These are phyloP conservation scores for Candida oleophila DNA, from an alignment of 805 yeast species.

Conservation along the genomic window DNA sequence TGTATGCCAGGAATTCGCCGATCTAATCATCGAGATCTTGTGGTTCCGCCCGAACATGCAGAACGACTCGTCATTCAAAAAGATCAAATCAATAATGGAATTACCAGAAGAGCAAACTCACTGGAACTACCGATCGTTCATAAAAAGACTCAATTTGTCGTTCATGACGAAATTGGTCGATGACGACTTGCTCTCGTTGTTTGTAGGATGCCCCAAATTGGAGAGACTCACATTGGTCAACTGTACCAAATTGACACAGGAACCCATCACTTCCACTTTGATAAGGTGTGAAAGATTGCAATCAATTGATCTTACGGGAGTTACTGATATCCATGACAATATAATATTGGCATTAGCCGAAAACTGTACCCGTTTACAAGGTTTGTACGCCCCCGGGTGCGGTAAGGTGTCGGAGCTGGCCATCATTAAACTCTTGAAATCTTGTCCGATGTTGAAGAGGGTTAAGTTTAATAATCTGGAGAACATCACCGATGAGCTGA, in stretches of 20 bases:
- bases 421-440: conserved; percentile 52
- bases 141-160: conserved; percentile 78
- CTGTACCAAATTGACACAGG: conserved; percentile 63
- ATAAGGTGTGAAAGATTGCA: conserved; percentile 68
- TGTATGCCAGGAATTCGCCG: conserved; percentile 81
- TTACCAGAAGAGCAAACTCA: conserved; percentile 48
- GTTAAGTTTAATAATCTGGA: conserved; percentile 75
- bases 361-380: conserved; percentile 78
- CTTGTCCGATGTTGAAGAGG: conserved; percentile 76
- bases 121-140: conserved; percentile 66
- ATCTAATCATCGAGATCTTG: conserved; percentile 69
- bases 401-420: conserved; percentile 66
- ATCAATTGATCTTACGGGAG: conserved; percentile 85
- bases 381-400: conserved; percentile 86
- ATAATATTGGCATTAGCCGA: conserved; percentile 66
- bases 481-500: conserved; percentile 61
- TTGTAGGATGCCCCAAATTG: conserved; percentile 69
- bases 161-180: conserved; percentile 66
- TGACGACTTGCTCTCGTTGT: conserved; percentile 59
- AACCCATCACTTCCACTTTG: conserved; percentile 61
- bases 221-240: conserved; percentile 86
- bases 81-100: conserved; percentile 55
- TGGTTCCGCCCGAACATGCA: conserved; percentile 86
- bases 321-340: conserved; percentile 60
- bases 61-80: conserved; percentile 46